phyloP scores from a whole-genome alignment of 768 basidiomycete genomes.

The Pisolithus orientalis region DNA sequence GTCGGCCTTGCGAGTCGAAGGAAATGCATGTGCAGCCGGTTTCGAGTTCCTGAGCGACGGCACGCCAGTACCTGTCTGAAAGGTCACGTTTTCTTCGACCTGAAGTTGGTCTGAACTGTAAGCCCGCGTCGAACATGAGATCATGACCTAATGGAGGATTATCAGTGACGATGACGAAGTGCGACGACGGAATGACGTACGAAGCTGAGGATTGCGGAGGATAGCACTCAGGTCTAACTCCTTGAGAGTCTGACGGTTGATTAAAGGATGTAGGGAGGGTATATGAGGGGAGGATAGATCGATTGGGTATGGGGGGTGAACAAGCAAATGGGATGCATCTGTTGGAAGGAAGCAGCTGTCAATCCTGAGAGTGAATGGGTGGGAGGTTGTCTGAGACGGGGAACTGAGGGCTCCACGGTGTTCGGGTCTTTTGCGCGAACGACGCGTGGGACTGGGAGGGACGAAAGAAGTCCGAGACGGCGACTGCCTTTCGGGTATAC shows the following conservation, averaged over 20 bases:
- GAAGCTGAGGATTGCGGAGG: slow-evolving; percentile 84
- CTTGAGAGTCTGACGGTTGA: slow-evolving; percentile 77
- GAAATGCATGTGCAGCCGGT: slow-evolving; percentile 81
- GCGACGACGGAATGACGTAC: slow-evolving; percentile 41
- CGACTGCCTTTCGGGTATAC: slow-evolving; percentile 6
- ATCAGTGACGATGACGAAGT: not conserved
- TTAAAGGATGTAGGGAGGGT: slow-evolving; percentile 65
- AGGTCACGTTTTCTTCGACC: slow-evolving; percentile 65
- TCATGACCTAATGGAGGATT: slow-evolving; percentile 60
- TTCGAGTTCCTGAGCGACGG: slow-evolving; percentile 72
- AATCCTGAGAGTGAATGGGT: slow-evolving; percentile 16
- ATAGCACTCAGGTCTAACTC: slow-evolving; percentile 84
- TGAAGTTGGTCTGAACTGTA: slow-evolving; percentile 77
- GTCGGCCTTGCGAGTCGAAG: slow-evolving; percentile 54
- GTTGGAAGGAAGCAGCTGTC: slow-evolving; percentile 18
- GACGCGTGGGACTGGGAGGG: slow-evolving; percentile 24
- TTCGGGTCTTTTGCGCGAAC: slow-evolving; percentile 22
- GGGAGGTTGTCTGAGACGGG: slow-evolving; percentile 17
- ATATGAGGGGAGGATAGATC: slow-evolving; percentile 48
- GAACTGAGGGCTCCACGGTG: slow-evolving; percentile 26
- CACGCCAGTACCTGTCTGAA: slow-evolving; percentile 80
- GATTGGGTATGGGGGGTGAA: slow-evolving; percentile 27
- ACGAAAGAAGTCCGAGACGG: slow-evolving; percentile 13
- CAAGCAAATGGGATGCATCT: slow-evolving; percentile 20
- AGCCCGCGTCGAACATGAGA: slow-evolving; percentile 78